Evolutionary conservation across 768 basidiomycete genomes (phyloP).

Genomic region (Cystobasidiopsis lactophilus): DNA sequence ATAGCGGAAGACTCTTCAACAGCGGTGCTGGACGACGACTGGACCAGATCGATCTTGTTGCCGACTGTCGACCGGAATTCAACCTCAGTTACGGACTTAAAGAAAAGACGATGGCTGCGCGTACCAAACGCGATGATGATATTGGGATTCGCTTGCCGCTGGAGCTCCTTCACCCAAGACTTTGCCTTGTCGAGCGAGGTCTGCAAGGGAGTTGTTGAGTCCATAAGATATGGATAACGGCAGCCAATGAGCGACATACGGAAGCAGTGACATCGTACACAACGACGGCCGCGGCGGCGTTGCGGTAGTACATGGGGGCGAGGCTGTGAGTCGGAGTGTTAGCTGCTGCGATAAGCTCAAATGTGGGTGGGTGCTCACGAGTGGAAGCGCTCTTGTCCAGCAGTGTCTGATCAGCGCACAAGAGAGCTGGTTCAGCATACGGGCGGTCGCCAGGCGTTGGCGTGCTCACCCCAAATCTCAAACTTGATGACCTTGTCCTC

Average conservation of each 20-base stretch:
- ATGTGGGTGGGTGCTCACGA: slow-evolving; percentile 40
- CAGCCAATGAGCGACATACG: neutral
- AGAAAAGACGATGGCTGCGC: too few species aligned
- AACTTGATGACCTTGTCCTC: slow-evolving; percentile 46
- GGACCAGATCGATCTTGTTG: slow-evolving; percentile 69
- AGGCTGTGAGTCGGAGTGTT: slow-evolving; percentile 1
- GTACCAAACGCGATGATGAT: slow-evolving; percentile 78
- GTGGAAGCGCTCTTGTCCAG: slow-evolving; percentile 90
- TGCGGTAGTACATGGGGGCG: slow-evolving; percentile 81
- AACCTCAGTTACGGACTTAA: too few species aligned
- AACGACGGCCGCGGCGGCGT: neutral
- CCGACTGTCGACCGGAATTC: slow-evolving; percentile 35
- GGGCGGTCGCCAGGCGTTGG: too few species aligned
- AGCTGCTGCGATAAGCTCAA: neutral
- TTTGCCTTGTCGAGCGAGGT: slow-evolving; percentile 94
- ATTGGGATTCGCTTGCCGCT: slow-evolving; percentile 94
- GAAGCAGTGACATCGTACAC: slow-evolving; percentile 10
- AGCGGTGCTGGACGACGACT: slow-evolving; percentile 48
- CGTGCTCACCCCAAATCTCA: slow-evolving; percentile 64
- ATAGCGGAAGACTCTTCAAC: slow-evolving; percentile 5
- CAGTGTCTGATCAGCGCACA: slow-evolving; percentile 33
- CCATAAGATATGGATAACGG: neutral
- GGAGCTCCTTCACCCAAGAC: slow-evolving; percentile 98
- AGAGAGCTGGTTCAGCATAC: too few species aligned
- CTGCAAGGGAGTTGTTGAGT: slow-evolving; percentile 4